Evolutionary conservation across 2,329 filamentous ascomycete genomes (phyloP).

Genomic region (Sordariomycetes sp.): DNA sequence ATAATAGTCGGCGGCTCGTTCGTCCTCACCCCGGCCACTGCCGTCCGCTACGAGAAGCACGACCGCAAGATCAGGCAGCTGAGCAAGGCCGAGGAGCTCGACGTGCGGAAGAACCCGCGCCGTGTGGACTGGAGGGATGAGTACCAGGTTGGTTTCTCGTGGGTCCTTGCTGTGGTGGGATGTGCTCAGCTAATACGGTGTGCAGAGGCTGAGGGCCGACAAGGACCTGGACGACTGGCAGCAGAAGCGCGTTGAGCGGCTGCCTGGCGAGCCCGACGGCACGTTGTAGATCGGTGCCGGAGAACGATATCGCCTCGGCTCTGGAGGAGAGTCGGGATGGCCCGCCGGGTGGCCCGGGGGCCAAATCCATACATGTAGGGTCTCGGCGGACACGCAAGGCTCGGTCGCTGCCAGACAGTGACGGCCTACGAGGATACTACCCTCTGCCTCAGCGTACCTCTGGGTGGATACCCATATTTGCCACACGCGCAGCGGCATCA

Average conservation of each 20-base stretch:
- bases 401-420: no score
- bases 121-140: constrained; percentile 75
- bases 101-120: constrained; percentile 59
- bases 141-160: constrained; percentile 60
- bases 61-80: constrained; percentile 83
- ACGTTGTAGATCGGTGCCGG: constrained; percentile 37
- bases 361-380: no score
- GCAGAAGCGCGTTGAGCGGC: constrained; percentile 83
- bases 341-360: no score
- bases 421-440: no score
- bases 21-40: constrained; percentile 86
- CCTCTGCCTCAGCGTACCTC: no score
- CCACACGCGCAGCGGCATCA: no score
- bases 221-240: constrained; percentile 96
- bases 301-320: not conserved
- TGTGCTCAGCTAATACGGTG: not conserved
- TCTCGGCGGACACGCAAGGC: no score
- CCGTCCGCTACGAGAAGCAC: constrained; percentile 85
- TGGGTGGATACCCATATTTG: no score
- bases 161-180: constrained; percentile 30
- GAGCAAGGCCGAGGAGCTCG: constrained; percentile 76
- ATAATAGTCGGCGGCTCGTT: constrained; percentile 91
- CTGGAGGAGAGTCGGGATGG: not conserved
- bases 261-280: constrained; percentile 85
- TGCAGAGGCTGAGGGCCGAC: constrained; percentile 26